A percentile compares a stretch with the other conserved stretches of the same genome.
phyloP scores from a whole-genome alignment of 2,329 filamentous ascomycete species.

The Dactylonectria macrodidyma region DNA sequence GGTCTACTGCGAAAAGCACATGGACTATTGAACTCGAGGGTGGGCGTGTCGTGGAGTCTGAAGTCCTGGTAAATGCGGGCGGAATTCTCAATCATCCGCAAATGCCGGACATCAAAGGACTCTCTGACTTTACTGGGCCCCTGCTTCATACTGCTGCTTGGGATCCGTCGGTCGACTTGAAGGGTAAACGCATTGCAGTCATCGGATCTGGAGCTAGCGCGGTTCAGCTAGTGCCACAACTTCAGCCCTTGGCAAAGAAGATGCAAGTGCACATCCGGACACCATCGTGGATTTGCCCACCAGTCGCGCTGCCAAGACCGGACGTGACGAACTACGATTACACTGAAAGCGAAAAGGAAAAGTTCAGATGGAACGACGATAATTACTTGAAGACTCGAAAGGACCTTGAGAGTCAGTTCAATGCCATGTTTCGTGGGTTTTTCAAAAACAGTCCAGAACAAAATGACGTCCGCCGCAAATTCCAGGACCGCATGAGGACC shows the following conservation, averaged over 20 bases:
- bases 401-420: constrained; percentile 56
- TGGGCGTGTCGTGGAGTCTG: constrained; percentile 19
- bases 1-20: constrained; percentile 51
- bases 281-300: constrained; percentile 61
- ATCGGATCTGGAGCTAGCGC: constrained; percentile 54
- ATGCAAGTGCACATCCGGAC: constrained; percentile 63
- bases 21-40: constrained; percentile 51
- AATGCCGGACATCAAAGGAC: constrained; percentile 63
- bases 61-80: constrained; percentile 40
- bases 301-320: constrained; percentile 26
- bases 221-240: constrained; percentile 59
- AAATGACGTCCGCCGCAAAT: constrained; percentile 28
- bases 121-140: constrained; percentile 61
- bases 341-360: constrained; percentile 25
- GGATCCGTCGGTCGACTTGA: constrained; percentile 56
- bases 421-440: constrained; percentile 58
- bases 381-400: constrained; percentile 48
- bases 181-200: constrained; percentile 54
- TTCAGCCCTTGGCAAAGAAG: constrained; percentile 57
- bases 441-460: constrained; percentile 50
- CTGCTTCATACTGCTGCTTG: constrained; percentile 62
- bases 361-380: constrained; percentile 20
- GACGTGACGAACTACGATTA: constrained; percentile 32
- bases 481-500: constrained; percentile 33
- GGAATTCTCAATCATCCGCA: constrained; percentile 54